Evolutionary conservation across 202 grass and related monocot genomes (phyloP).

Genomic region (Carex arenaria): DNA sequence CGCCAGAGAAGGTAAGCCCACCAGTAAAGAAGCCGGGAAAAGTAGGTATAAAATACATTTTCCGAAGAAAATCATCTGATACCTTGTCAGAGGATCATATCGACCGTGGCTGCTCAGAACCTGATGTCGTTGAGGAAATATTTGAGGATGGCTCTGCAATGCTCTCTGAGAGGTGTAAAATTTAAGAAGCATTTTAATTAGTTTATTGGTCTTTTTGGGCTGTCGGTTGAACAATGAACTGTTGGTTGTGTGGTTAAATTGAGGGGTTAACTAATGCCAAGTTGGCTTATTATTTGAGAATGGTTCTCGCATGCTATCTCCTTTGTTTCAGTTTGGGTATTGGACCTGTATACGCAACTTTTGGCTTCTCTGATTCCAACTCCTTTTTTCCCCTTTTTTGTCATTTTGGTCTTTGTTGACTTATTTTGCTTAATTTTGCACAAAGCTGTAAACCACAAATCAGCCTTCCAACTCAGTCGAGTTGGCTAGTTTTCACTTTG

Average conservation of each 20-base stretch:
- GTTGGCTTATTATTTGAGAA: background rate
- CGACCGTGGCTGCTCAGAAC: slow-evolving; percentile 65
- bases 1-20: slow-evolving; percentile 80
- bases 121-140: slow-evolving; percentile 96
- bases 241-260: background rate
- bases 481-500: too few relatives aligned
- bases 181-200: background rate
- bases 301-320: background rate
- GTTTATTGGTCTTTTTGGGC: background rate
- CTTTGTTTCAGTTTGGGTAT: background rate
- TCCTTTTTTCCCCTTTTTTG: background rate
- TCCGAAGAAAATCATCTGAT: slow-evolving; percentile 59
- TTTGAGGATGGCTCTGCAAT: slow-evolving; percentile 89
- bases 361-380: background rate
- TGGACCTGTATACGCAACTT: background rate
- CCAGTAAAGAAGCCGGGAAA: slow-evolving; percentile 72
- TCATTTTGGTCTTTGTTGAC: background rate
- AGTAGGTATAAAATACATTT: slow-evolving; percentile 71
- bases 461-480: too few relatives aligned
- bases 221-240: background rate
- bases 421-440: background rate
- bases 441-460: background rate
- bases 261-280: background rate
- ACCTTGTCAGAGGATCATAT: slow-evolving; percentile 63
- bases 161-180: slow-evolving; percentile 62